These are phyloP conservation scores for Asterionellopsis glacialis DNA, from an alignment of 108 stramenopile genomes.

Conservation along the genomic window DNA sequence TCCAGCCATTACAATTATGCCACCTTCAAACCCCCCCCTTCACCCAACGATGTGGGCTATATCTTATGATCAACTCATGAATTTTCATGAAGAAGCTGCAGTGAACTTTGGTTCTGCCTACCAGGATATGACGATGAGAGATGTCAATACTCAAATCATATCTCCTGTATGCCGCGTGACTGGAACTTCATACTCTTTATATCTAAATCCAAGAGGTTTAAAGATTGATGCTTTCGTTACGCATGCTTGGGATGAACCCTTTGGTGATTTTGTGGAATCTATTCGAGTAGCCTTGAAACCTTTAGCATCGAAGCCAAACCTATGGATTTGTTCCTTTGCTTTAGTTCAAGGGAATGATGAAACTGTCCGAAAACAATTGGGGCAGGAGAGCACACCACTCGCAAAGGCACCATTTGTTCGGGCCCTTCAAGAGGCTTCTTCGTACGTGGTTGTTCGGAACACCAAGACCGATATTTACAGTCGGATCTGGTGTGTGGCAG, in stretches of 20 bases:
- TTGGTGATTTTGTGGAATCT: too few relatives aligned
- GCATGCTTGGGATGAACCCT: neutral
- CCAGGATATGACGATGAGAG: neutral
- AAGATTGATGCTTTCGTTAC: neutral
- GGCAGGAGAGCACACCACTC: neutral
- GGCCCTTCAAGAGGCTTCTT: neutral
- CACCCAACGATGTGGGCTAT: neutral
- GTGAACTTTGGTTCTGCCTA: neutral
- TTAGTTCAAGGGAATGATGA: neutral
- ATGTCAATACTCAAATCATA: neutral
- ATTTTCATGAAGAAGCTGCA: neutral
- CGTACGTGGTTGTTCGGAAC: neutral
- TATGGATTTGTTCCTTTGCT: too few relatives aligned
- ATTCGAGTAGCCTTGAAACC: too few relatives aligned
- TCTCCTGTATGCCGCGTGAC: neutral
- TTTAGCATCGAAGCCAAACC: too few relatives aligned
- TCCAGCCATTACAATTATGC: too few relatives aligned
- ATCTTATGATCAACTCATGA: neutral
- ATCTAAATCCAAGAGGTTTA: neutral
- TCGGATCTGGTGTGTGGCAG: slow-evolving; percentile 1
- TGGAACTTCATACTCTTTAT: neutral
- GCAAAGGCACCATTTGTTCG: neutral
- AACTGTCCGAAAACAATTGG: neutral
- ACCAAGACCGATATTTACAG: neutral
- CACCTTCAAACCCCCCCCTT: neutral